Evolutionary conservation across 495 filamentous ascomycete species (phyloP), one percentile per base, ranked within the genome.

Genomic region (Parachaetomium inaequale): DNA sequence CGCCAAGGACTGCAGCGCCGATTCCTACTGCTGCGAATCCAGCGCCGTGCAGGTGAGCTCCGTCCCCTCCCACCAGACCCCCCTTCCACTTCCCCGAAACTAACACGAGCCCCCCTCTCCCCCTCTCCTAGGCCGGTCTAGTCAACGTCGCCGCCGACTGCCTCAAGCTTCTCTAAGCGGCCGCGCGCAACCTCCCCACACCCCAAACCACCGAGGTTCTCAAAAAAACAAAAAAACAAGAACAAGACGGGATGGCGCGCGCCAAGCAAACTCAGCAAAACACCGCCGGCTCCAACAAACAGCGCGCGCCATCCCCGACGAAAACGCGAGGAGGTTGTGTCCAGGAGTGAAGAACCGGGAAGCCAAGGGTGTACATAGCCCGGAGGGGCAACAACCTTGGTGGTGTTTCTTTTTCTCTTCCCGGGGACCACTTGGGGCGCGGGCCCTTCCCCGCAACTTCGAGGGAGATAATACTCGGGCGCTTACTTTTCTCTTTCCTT

Each of bases 11-110:
- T 62, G 59, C 59, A 0, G 28, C 3, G 40, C 21, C 8, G 0
- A 1, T 12, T 7, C 59, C 38, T 61, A 61, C 59, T 61, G 59
- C 59, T 61, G 59, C 59, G 36, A 60, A 23, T 42, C 47, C 38
- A 19, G 7, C 14, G 49, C 58, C 7, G 23, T n/a, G 6, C 47
- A 61, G 40, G 49, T 55, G 28, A 61, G 58, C 29, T 5, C 25
- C 11, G 10, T 36, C 10, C 21, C 7, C 25, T 8, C 3, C 7
- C 19, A n/a, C 17, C 29, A 43, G 19, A n/a, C 32, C 43, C 32
- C 43, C 21, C 19, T 17, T n/a, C 23, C 34, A 32, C 23, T 10
- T 2, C 12, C 28, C 11, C 7, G 8, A 17, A 6, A 52, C 58
- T 52, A 31, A 59, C 57, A 7, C 45, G n/a, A 1, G 4, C 2